Percentiles rank a stretch among this genome's conserved stretches.
These are phyloP conservation scores for Ramaria sp. DNA, from an alignment of 768 basidiomycete genomes.

Conservation along the genomic window DNA sequence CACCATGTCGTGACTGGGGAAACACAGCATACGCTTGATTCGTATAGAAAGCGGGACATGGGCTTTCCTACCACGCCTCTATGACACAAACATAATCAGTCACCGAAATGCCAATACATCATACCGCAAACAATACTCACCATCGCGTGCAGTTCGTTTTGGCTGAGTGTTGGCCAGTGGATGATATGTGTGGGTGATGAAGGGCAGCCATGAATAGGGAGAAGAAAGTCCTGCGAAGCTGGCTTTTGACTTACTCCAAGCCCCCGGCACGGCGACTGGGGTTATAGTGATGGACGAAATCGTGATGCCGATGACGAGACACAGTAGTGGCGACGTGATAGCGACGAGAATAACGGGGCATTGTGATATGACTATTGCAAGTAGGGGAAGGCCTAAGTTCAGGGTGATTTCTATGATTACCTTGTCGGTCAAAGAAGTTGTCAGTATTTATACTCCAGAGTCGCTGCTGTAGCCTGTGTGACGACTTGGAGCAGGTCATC, in stretches of 20 bases:
- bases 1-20: slow-evolving; percentile 22
- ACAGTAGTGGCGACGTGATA: background rate
- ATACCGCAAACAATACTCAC: slow-evolving; percentile 19
- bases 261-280: slow-evolving; percentile 10
- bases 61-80: slow-evolving; percentile 32
- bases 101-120: background rate
- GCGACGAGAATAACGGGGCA: slow-evolving; percentile 6
- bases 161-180: slow-evolving; percentile 32
- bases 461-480: background rate
- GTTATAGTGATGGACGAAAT: slow-evolving; percentile 3
- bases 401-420: background rate
- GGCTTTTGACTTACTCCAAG: slow-evolving; percentile 1
- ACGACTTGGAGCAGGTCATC: background rate
- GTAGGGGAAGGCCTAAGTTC: background rate
- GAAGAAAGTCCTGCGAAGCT: background rate
- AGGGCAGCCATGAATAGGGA: slow-evolving; percentile 26
- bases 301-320: background rate
- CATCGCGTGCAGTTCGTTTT: slow-evolving; percentile 35
- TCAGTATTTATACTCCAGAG: background rate
- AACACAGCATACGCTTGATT: slow-evolving; percentile 41
- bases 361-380: background rate
- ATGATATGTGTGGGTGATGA: slow-evolving; percentile 40
- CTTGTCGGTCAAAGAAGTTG: background rate
- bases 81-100: slow-evolving; percentile 1
- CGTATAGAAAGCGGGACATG: slow-evolving; percentile 32